Percentiles rank a stretch among this genome's conserved stretches.
These are phyloP conservation scores for Daldinia bambusicola DNA, from an alignment of 495 filamentous ascomycete species.

Conservation along the genomic window DNA sequence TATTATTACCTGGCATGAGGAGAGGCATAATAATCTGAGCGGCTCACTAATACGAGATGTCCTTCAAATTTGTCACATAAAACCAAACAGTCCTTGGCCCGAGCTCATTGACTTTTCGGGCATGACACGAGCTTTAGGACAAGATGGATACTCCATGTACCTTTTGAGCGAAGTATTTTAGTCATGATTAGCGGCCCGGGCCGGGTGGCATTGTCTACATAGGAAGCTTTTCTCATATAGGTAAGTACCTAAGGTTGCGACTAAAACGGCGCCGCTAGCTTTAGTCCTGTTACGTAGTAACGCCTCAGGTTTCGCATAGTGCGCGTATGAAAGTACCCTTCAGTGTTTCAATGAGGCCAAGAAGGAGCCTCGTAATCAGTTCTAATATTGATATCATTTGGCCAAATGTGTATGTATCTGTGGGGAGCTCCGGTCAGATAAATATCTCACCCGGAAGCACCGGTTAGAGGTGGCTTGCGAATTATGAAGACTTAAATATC, in stretches of 20 bases:
- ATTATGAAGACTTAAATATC: background rate
- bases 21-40: too few relatives aligned
- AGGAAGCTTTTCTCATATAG: too few relatives aligned
- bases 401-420: background rate
- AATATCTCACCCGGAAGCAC: background rate
- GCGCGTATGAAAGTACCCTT: background rate
- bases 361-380: background rate
- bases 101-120: background rate
- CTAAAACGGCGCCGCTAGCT: background rate
- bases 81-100: background rate
- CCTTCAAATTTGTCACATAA: background rate
- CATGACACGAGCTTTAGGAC: background rate
- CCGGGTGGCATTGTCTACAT: background rate
- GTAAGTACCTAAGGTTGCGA: background rate
- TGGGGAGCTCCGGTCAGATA: slow-evolving; percentile 1
- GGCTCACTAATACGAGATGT: background rate
- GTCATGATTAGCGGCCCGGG: background rate
- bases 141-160: background rate
- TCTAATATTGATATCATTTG: background rate
- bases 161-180: background rate
- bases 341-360: background rate
- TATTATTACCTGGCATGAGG: background rate
- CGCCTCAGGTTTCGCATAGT: background rate
- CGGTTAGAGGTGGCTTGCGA: background rate
- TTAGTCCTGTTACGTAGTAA: background rate